phyloP scores from a whole-genome alignment of 345 rosid species.

The Gossypium rotundifolium region DNA sequence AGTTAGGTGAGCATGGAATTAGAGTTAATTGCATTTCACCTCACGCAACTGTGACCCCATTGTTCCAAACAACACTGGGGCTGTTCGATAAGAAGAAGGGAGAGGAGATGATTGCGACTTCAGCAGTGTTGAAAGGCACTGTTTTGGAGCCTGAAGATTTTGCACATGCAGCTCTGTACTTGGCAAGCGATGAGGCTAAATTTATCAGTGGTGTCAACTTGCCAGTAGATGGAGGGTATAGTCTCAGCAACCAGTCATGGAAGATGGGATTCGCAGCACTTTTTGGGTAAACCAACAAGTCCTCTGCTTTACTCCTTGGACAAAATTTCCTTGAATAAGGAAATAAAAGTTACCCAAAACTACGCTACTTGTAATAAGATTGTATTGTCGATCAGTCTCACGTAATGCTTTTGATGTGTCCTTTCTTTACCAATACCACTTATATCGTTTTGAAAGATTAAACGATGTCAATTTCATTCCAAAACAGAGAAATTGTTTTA shows the following conservation, averaged over 20 bases:
- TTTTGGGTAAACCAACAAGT: neutral
- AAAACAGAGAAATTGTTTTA: neutral
- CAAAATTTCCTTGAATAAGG: neutral
- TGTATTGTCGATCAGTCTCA: neutral
- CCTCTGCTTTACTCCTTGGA: neutral
- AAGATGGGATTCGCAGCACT: neutral
- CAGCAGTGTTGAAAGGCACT: conserved; percentile 37
- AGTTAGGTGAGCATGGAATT: conserved; percentile 1
- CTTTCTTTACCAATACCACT: neutral
- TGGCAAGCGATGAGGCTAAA: conserved; percentile 46
- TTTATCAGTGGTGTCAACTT: conserved; percentile 50
- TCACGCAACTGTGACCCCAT: neutral
- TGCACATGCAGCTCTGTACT: conserved; percentile 43
- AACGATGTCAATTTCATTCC: neutral
- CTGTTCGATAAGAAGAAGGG: neutral
- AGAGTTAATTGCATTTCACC: conserved; percentile 44
- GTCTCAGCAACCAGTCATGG: conserved; percentile 31
- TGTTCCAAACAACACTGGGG: neutral
- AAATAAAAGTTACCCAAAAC: neutral
- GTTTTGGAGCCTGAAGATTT: conserved; percentile 38
- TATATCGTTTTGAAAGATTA: neutral
- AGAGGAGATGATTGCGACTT: conserved; percentile 5
- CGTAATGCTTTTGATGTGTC: neutral
- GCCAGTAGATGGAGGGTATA: conserved; percentile 43
- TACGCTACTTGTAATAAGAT: neutral